Evolutionary conservation across 768 basidiomycete genomes (phyloP).

Genomic region (Mrakia gelida): DNA sequence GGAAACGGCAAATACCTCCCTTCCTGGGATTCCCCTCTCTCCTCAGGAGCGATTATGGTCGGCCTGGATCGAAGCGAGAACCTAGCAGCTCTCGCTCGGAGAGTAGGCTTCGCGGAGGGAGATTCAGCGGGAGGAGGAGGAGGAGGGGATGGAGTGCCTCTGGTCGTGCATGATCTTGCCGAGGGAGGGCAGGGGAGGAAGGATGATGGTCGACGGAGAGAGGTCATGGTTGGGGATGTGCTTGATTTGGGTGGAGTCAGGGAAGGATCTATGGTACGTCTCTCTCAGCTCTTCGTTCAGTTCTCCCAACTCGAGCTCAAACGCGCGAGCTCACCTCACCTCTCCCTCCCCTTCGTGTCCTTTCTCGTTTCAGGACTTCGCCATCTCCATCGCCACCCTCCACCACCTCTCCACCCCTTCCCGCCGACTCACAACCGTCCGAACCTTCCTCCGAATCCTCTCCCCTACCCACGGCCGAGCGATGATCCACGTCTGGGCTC

Average conservation of each 20-base stretch:
- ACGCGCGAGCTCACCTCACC: constrained; percentile 50
- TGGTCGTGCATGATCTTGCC: constrained; percentile 2
- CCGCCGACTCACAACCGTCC: constrained; percentile 66
- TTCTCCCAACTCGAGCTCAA: constrained; percentile 59
- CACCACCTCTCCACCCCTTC: constrained; percentile 84
- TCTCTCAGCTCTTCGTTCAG: constrained; percentile 12
- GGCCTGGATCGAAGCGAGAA: constrained; percentile 80
- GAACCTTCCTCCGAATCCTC: constrained; percentile 49
- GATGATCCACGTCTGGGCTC: constrained; percentile 94
- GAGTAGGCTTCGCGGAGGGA: constrained; percentile 49
- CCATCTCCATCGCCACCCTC: constrained; percentile 94
- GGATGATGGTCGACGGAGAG: constrained; percentile 17
- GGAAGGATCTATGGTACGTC: constrained; percentile 24
- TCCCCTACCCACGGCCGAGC: constrained; percentile 68
- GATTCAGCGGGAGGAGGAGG: neutral
- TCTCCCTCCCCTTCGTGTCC: constrained; percentile 56
- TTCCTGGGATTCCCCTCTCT: constrained; percentile 49
- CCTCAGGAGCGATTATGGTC: constrained; percentile 57
- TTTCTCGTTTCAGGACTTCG: constrained; percentile 75
- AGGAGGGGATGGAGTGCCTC: neutral
- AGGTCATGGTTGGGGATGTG: constrained; percentile 13
- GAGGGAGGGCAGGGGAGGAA: constrained; percentile 15
- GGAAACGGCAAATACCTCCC: constrained; percentile 98
- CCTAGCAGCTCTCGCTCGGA: constrained; percentile 67
- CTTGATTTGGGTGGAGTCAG: constrained; percentile 26